Conservation (phyloP, 345 rosid genomes). For the Salix exigua region DNA sequence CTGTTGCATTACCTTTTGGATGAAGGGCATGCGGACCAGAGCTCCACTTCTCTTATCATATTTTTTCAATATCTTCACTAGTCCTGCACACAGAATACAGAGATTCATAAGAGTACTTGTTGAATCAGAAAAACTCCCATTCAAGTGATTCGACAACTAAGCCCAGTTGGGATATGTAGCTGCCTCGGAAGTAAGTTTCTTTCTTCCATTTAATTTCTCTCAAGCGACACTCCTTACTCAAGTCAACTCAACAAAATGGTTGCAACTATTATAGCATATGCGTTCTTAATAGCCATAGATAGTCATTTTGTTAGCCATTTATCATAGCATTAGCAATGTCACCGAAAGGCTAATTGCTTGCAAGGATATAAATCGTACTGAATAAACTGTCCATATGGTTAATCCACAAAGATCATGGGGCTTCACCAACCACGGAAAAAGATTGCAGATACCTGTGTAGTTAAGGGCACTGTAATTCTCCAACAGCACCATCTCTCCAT, state of each 20-base stretch:
- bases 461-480: conserved; percentile 96
- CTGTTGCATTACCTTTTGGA: conserved; percentile 85
- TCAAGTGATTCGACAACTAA: neutral
- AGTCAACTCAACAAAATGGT: neutral
- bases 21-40: conserved; percentile 80
- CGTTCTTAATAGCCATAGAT: neutral
- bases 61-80: conserved; percentile 92
- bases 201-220: neutral
- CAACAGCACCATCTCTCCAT: conserved; percentile 93
- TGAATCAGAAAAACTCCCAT: neutral
- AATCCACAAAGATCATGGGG: neutral
- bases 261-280: neutral
- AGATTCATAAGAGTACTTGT: neutral
- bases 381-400: neutral
- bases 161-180: neutral
- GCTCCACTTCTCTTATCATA: conserved; percentile 95
- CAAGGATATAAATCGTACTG: neutral
- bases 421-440: neutral
- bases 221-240: neutral
- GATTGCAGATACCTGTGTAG: conserved; percentile 58
- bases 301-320: neutral
- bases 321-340: neutral
- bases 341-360: neutral
- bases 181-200: neutral
- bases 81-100: conserved; percentile 42